Percentiles rank a stretch among this genome's conserved stretches.
Conservation (phyloP, 2,329 filamentous ascomycete species). For the Penicillium sumatraense region DNA sequence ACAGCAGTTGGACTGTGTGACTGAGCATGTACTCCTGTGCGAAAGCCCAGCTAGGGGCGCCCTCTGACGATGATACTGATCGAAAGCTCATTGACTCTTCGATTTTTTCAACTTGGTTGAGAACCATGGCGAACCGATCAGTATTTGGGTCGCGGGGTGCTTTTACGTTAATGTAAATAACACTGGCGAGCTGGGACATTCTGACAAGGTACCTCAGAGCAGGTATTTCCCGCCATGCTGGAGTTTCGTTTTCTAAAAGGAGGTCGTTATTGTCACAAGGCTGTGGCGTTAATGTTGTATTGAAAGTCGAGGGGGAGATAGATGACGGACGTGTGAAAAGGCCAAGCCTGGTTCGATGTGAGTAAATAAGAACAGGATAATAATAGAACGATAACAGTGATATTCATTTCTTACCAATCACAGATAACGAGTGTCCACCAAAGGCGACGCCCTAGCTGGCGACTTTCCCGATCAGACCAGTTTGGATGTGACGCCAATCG, state of each 20-base stretch:
- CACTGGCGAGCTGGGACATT: not conserved
- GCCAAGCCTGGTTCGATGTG: conserved; percentile 2
- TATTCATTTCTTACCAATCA: conserved; percentile 11
- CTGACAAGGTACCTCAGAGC: conserved; percentile 2
- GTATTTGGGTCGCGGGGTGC: conserved; percentile 1
- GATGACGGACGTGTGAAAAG: conserved; percentile 2
- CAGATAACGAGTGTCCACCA: conserved; percentile 16
- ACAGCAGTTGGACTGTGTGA: not conserved
- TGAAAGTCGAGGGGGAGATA: conserved; percentile 10
- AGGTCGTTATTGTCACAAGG: not conserved
- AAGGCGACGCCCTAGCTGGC: conserved; percentile 11
- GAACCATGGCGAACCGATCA: not conserved
- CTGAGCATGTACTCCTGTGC: not conserved
- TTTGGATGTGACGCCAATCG: not conserved
- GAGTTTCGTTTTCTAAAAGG: too few relatives aligned
- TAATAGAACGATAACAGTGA: too few relatives aligned
- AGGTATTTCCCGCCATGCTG: not conserved
- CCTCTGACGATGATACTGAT: not conserved
- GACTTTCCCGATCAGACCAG: conserved; percentile 4
- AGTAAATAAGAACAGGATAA: too few relatives aligned
- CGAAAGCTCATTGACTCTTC: not conserved
- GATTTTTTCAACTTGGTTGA: too few relatives aligned
- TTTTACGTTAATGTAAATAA: not conserved
- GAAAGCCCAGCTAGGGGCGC: not conserved
- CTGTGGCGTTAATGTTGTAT: not conserved